Percentiles rank a stretch among this genome's conserved stretches.
phyloP scores from a whole-genome alignment of 148 eudicot species.

The Rhododendron simsii region DNA sequence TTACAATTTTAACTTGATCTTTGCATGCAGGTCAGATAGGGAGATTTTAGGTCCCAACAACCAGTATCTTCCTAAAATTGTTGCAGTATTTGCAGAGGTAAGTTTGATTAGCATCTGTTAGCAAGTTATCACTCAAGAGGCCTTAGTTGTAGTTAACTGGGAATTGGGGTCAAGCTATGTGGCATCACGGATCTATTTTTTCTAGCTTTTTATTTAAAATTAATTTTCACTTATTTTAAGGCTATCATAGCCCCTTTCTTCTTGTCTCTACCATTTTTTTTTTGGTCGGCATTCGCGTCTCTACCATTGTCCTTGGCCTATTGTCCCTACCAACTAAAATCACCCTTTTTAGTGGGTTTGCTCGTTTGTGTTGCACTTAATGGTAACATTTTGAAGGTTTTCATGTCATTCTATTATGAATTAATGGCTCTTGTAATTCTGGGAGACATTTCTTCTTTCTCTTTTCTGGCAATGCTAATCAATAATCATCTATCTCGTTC shows the following conservation, averaged over 20 bases:
- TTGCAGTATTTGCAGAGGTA: slow-evolving; percentile 93
- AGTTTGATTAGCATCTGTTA: slow-evolving; percentile 14
- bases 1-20: not conserved
- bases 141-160: not conserved
- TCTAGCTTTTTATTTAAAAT: not conserved
- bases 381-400: not conserved
- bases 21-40: slow-evolving; percentile 70
- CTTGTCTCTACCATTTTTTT: not conserved
- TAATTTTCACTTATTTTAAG: not conserved
- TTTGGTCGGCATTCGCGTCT: not conserved
- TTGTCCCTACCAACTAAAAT: not conserved
- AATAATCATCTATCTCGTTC: not conserved
- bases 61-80: slow-evolving; percentile 79
- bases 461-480: not conserved
- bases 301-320: not conserved
- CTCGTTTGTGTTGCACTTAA: not conserved
- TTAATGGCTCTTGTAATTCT: not conserved
- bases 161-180: not conserved
- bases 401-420: not conserved
- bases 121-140: not conserved
- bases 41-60: slow-evolving; percentile 87
- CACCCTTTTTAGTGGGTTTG: not conserved
- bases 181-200: not conserved
- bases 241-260: not conserved
- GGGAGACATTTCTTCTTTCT: not conserved